phyloP scores from a whole-genome alignment of 202 grass and related monocot genomes.

The Carex sylvatica region DNA sequence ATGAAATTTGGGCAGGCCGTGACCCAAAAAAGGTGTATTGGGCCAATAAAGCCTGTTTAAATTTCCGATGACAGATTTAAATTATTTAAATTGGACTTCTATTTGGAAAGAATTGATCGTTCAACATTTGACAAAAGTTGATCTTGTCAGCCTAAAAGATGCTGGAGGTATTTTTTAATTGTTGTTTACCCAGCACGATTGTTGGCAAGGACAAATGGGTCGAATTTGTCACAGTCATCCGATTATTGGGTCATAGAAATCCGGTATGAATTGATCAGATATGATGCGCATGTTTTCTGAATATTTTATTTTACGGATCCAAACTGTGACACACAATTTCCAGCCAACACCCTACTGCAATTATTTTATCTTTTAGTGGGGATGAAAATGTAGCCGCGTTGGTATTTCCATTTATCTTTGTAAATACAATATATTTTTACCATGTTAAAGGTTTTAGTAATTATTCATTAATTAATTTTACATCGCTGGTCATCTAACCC shows the following conservation, averaged over 20 bases:
- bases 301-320: too few relatives aligned
- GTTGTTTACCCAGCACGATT: too few relatives aligned
- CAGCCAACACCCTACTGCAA: not conserved
- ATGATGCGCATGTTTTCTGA: too few relatives aligned
- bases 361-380: not conserved
- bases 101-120: not conserved
- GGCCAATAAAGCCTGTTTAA: not conserved
- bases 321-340: not conserved
- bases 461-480: too few relatives aligned
- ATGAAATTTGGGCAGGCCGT: not conserved
- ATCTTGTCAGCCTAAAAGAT: not conserved
- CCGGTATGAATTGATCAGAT: too few relatives aligned
- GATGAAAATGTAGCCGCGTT: not conserved
- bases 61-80: not conserved
- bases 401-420: not conserved
- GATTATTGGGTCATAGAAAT: too few relatives aligned
- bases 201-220: too few relatives aligned
- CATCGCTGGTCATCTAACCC: too few relatives aligned
- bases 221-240: too few relatives aligned
- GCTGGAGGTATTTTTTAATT: not conserved
- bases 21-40: not conserved
- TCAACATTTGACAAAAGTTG: not conserved
- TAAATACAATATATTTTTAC: too few relatives aligned
- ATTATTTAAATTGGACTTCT: not conserved
- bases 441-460: too few relatives aligned